phyloP scores from a whole-genome alignment of 78 protist genomes.

The Cyanophora paradoxa region DNA sequence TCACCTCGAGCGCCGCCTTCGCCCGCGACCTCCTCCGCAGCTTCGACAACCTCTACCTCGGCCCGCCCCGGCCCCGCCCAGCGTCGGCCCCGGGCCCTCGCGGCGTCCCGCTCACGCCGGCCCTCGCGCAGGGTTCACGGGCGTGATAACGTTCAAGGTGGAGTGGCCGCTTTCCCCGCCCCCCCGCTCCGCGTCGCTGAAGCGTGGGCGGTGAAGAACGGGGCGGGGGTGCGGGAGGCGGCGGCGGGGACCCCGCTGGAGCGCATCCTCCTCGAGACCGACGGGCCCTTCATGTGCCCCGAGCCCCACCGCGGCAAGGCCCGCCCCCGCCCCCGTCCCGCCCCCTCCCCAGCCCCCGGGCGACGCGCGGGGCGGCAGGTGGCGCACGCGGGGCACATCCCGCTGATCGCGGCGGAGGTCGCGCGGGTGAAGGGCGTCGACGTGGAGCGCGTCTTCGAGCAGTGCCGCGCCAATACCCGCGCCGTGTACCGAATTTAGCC shows the following conservation, averaged over 20 bases:
- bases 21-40: too few relatives aligned
- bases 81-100: too few relatives aligned
- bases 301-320: slow-evolving; percentile 51
- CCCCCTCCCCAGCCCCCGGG: not conserved
- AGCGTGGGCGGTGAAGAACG: too few relatives aligned
- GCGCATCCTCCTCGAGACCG: slow-evolving; percentile 66
- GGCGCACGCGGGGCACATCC: slow-evolving; percentile 69
- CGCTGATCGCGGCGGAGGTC: slow-evolving; percentile 51
- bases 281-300: slow-evolving; percentile 79
- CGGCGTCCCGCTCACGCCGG: too few relatives aligned
- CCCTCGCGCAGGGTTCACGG: too few relatives aligned
- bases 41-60: too few relatives aligned
- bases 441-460: slow-evolving; percentile 17
- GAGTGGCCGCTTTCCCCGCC: too few relatives aligned
- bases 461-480: not conserved
- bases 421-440: slow-evolving; percentile 36
- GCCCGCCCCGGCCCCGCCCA: too few relatives aligned
- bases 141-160: slow-evolving; percentile 53
- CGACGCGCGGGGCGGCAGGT: not conserved
- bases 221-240: slow-evolving; percentile 38
- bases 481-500: not conserved
- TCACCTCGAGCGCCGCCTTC: slow-evolving; percentile 40
- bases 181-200: too few relatives aligned
- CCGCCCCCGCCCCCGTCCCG: not conserved
- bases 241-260: slow-evolving; percentile 49